Base-by-base conservation (phyloP, 2,329 filamentous ascomycete species). In the Penicillium sp. region DNA sequence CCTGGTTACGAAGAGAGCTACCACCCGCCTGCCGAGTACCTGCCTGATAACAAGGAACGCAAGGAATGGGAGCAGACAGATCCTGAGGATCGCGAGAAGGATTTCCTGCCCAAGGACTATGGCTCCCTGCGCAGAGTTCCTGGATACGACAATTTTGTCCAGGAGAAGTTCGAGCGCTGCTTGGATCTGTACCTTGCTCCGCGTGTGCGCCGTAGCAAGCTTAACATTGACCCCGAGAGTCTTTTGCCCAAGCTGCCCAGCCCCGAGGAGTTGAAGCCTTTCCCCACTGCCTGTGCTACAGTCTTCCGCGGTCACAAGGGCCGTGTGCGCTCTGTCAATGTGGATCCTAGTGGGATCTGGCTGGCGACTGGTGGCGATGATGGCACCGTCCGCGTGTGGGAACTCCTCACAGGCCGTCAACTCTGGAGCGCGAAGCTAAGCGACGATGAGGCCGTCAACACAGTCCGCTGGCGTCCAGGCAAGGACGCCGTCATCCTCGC, bases 1-100 rank as follows among this genome's bases (percentile, higher is more conserved):
- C 94, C 94, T 27, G 91, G 91, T 48, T 97, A 96, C 71, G 92
- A 96, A 67, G 85, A 97, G 72, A 96, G 91, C 68, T 97, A 99
- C 72, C 96, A 97, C 74, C 94, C 94, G 23, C 94, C 95, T 46
- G 84, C 88, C 4, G 94, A 99, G 77, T 99, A 97, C 71, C 79
- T 99, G 2, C 95, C 93, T 1, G 89, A 90, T 51, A 84, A 88
- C 67, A 86, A 89, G 36, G 94, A 99, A 77, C 90, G 82, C 70
- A 85, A 89, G 62, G 82, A 83, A 13, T 99, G 94, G 94, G 86
- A 96, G 67, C 84, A 89, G 48, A 80, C 84, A 26, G 93, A 97
- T 60, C 89, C 90, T 2, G 94, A 97, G 70, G 94, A 99, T 60
- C 82, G 92, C 52, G 90, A 96, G 65, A 91, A 87, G 69, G 89